phyloP scores from a whole-genome alignment of 2,329 filamentous ascomycete species.

The Colletotrichum sp. region DNA sequence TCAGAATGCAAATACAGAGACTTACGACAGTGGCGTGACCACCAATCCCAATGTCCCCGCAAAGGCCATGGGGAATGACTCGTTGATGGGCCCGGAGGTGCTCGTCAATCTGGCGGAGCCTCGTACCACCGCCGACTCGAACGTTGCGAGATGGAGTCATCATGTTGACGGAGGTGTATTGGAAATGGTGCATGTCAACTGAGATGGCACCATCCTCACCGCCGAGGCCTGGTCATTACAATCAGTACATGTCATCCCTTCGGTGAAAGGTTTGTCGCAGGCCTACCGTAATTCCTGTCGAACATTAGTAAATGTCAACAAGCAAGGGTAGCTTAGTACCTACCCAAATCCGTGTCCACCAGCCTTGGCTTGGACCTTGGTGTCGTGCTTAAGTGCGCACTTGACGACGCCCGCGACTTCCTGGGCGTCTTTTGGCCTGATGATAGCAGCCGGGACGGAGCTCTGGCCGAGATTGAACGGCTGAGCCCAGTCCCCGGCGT shows the following conservation, averaged over 20 bases:
- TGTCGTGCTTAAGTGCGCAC: slow-evolving; percentile 52
- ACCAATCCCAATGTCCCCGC: slow-evolving; percentile 60
- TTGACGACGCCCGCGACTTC: slow-evolving; percentile 61
- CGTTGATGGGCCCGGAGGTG: slow-evolving; percentile 52
- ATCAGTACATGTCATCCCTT: background rate
- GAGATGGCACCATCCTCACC: slow-evolving; percentile 54
- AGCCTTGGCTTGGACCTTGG: slow-evolving; percentile 64
- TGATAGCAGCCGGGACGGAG: slow-evolving; percentile 58
- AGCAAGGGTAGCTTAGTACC: slow-evolving; percentile 17
- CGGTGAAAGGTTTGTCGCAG: background rate
- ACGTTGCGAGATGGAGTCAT: slow-evolving; percentile 49
- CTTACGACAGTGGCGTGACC: slow-evolving; percentile 61
- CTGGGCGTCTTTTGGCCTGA: slow-evolving; percentile 53
- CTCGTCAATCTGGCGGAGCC: slow-evolving; percentile 53
- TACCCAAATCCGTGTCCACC: slow-evolving; percentile 68
- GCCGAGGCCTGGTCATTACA: slow-evolving; percentile 38
- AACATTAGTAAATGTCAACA: background rate
- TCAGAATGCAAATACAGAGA: background rate
- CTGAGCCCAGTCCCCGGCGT: slow-evolving; percentile 45
- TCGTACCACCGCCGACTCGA: slow-evolving; percentile 56
- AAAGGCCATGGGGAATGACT: slow-evolving; percentile 64
- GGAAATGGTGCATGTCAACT: slow-evolving; percentile 58
- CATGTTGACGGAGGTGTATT: slow-evolving; percentile 57
- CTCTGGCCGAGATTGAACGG: slow-evolving; percentile 55
- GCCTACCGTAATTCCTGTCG: background rate